Evolutionary conservation across 345 rosid species (phyloP).

Genomic region (Pugionium dolabratum): DNA sequence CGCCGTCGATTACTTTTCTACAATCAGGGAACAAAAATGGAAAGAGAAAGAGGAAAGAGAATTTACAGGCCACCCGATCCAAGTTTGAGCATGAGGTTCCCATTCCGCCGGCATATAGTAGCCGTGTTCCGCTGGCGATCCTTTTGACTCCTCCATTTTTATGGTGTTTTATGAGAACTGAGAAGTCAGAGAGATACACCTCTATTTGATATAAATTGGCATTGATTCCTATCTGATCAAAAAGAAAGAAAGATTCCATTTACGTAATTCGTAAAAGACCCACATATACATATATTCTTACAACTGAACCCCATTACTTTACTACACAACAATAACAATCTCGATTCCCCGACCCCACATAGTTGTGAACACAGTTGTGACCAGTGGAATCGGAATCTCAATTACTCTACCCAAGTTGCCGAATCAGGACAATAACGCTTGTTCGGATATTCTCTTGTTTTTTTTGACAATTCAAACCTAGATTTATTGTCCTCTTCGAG

Average conservation of each 20-base stretch:
- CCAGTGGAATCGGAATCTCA: conserved; percentile 27
- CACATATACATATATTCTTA: background rate
- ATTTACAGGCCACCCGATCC: conserved; percentile 99
- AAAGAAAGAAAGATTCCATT: background rate
- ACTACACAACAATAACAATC: background rate
- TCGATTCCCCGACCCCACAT: conserved; percentile 4
- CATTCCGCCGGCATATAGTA: conserved; percentile 95
- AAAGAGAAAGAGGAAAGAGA: conserved; percentile 2
- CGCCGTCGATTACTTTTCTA: conserved; percentile 10
- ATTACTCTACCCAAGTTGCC: too few relatives aligned
- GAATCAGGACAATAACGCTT: too few relatives aligned
- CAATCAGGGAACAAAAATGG: background rate
- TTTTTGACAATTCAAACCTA: too few relatives aligned
- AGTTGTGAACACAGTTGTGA: background rate
- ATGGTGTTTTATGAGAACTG: background rate
- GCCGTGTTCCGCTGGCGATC: conserved; percentile 61
- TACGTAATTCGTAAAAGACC: background rate
- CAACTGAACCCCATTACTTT: conserved; percentile 16
- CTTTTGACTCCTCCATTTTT: conserved; percentile 46
- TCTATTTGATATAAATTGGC: too few relatives aligned
- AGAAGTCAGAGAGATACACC: background rate
- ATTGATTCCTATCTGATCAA: too few relatives aligned
- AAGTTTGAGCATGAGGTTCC: conserved; percentile 83
- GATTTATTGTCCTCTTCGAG: too few relatives aligned
- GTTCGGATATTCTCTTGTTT: too few relatives aligned